Evolutionary conservation across 148 eudicot species (phyloP), one percentile per base, ranked within the genome.

Genomic region (Nepenthes mirabilis): DNA sequence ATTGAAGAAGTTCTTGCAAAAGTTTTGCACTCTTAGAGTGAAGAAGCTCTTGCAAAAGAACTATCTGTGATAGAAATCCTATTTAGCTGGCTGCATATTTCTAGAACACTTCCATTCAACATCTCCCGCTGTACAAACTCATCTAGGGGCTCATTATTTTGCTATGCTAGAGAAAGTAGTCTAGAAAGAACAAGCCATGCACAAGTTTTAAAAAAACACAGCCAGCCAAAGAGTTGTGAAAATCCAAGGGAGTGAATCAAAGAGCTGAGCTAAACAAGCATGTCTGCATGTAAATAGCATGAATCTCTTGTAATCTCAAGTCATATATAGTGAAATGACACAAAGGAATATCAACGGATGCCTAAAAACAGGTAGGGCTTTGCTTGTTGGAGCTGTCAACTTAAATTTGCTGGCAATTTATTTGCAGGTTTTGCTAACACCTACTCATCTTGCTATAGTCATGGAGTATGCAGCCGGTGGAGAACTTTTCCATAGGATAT

Each of bases 381-480:
- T 52, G 23, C 23, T 23, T 23, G n/a, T 52, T 6, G 14, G n/a
- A 14, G 11, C 6, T 52, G 0, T 52, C 9, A 52, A 34, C 34
- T 52, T 52, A 5, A 13, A 23, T 23, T 23, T 23, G 23, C 33
- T 7, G 9, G 48, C 3, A 36, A 47, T 0, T 7, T 12, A 51
- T 33, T 1, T 33, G 34, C 52, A 85, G 91, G 85, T 85, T 67
- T 70, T 86, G 33, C 63, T 86, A 72, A 86, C 93, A 50, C 88
- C 93, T 14, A 80, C 93, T 1, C 93, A 86, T 78, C 60, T 86
- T 63, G 93, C 75, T 2, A 86, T 86, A 36, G 88, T 86, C 52
- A 86, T 86, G 93, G 93, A 86, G 66, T 86, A 82, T 62, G 93
- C 93, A 56, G 76, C 93, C 12, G 93, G 93, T 56, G 93, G 93